phyloP scores from a whole-genome alignment of 192 early-diverging fungal species.

The Funneliformis geosporum region DNA sequence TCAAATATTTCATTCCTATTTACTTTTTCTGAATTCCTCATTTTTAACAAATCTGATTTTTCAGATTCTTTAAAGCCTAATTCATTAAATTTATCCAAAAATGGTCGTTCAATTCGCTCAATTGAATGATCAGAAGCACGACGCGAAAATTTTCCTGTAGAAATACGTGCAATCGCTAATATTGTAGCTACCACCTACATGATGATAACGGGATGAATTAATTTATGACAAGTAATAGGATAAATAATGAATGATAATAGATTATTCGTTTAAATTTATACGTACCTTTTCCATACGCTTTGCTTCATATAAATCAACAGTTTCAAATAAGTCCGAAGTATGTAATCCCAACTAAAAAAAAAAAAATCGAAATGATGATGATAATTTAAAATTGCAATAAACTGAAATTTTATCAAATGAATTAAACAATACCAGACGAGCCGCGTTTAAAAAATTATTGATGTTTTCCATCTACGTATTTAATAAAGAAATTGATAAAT shows the following conservation, averaged over 20 bases:
- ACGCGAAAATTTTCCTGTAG: conserved; percentile 40
- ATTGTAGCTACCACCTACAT: conserved; percentile 73
- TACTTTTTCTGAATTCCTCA: neutral
- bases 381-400: neutral
- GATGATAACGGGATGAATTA: neutral
- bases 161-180: conserved; percentile 65
- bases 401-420: neutral
- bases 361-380: neutral
- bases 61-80: neutral
- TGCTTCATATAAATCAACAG: conserved; percentile 78
- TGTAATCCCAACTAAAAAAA: conserved; percentile 64
- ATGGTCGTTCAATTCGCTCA: neutral
- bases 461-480: conserved; percentile 80
- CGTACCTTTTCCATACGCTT: conserved; percentile 71
- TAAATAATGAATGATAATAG: neutral
- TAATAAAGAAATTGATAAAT: neutral
- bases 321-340: conserved; percentile 76
- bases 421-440: conserved; percentile 50
- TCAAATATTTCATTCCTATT: neutral
- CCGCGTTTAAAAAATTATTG: conserved; percentile 70
- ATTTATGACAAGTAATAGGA: neutral
- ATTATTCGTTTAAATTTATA: neutral
- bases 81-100: neutral
- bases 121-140: neutral
- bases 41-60: neutral